Evolutionary conservation across 2,329 filamentous ascomycete species (phyloP).

Genomic region (Ophiostoma sp.): DNA sequence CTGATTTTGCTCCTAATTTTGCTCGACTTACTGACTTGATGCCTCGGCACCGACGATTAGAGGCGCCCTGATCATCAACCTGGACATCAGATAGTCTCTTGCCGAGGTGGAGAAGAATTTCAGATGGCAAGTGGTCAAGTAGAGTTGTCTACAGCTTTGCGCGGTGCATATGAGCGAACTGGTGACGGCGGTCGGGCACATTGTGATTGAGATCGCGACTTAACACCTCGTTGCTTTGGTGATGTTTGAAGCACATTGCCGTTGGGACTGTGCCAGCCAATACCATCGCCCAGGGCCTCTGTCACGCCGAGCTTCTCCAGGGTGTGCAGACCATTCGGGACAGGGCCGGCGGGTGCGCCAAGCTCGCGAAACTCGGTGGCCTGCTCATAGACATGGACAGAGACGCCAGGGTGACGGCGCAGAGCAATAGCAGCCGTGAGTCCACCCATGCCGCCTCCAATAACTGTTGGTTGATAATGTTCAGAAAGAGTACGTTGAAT

Average conservation of each 20-base stretch:
- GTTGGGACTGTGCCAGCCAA: not conserved
- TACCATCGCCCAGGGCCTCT: not conserved
- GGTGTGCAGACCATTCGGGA: not conserved
- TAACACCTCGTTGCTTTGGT: not conserved
- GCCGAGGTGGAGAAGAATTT: not conserved
- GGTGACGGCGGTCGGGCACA: not conserved
- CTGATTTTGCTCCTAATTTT: not conserved
- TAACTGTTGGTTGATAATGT: not conserved
- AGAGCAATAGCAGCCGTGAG: slow-evolving; percentile 12
- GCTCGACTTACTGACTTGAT: not conserved
- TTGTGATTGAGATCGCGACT: not conserved
- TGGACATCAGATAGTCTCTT: not conserved
- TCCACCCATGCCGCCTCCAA: not conserved
- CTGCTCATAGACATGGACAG: slow-evolving; percentile 22
- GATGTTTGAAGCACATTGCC: not conserved
- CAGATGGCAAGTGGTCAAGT: not conserved
- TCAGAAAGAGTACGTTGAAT: not conserved
- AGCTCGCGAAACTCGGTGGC: slow-evolving; percentile 17
- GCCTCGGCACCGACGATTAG: not conserved
- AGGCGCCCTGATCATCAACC: not conserved
- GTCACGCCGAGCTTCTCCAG: not conserved
- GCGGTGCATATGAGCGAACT: not conserved
- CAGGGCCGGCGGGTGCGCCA: slow-evolving; percentile 14
- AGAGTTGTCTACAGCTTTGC: not conserved
- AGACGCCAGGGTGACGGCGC: slow-evolving; percentile 18